phyloP scores from a whole-genome alignment of 306 rosid species.

The Ormosia emarginata region DNA sequence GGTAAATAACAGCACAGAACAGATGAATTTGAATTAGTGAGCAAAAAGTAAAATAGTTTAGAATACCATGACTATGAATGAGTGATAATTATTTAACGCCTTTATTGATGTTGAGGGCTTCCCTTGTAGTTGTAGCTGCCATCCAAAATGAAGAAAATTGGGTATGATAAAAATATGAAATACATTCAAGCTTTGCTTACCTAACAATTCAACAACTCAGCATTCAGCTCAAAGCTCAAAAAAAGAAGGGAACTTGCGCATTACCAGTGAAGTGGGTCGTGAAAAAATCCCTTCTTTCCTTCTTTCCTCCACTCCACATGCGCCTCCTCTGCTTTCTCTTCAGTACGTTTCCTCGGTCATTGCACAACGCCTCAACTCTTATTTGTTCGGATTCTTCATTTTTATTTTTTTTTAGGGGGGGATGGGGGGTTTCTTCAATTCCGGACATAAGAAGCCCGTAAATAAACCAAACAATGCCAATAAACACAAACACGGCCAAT shows the following conservation, averaged over 20 bases:
- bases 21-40: not conserved
- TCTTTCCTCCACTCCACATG: no score
- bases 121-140: conserved; percentile 48
- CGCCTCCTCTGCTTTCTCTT: not conserved
- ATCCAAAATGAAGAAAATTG: conserved; percentile 40
- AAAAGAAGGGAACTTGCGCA: not conserved
- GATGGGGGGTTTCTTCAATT: no score
- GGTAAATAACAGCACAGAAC: no score
- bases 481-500: no score
- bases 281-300: not conserved
- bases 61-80: conserved; percentile 34
- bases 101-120: conserved; percentile 40
- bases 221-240: not conserved
- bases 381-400: no score
- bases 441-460: no score
- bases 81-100: conserved; percentile 30
- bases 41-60: not conserved
- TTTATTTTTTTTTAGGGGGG: no score
- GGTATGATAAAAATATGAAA: no score
- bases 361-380: no score
- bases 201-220: not conserved
- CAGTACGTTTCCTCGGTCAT: no score
- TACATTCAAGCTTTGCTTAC: no score
- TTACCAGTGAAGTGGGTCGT: not conserved
- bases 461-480: no score